Evolutionary conservation across 2,329 filamentous ascomycete species (phyloP), one percentile per base, ranked within the genome.

Genomic region (Apiospora arundinis): DNA sequence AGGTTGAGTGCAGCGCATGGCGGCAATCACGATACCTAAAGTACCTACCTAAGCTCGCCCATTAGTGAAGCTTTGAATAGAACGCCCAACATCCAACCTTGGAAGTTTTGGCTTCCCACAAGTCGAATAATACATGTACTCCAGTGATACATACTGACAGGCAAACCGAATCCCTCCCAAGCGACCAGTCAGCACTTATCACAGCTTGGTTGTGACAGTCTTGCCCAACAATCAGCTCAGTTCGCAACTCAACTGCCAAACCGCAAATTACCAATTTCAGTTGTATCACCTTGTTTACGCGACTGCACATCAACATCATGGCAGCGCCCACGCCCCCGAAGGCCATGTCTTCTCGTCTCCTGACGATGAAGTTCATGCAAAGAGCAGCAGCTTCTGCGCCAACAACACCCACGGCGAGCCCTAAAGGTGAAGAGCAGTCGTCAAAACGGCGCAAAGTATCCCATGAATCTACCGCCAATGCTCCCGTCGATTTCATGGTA

Each of bases 331-430:
- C 56, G 3, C 56, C 56, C 28, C 67, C 67, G 14, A 92, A 92
- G 82, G 87, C 87, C 65, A 95, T 97, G 91, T 97, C 95, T 74
- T 95, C 92, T 72, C 91, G 95, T 75, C 91, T 98, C 67, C 87
- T 97, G 79, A 95, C 93, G 48, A 98, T 97, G 95, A 97, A 97
- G 85, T 98, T 98, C 80, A 98, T 98, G 95, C 95, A 97, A 85
- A 90, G 95, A 77, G 93, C 93, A 8, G 68, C 68, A 45, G 52
- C 68, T 23, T 70, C 68, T 28, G 78, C 82, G 68, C 80, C 84
- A 23, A 84, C 85, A 18, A 32, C 65, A 67, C 40, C 40, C 4
- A 81, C 86, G 72, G 76, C 77, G 70, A 84, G 72, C 80, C 88
- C 74, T 78, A 85, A 71, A 77, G 82, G 72, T 68, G 86, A 88